Percentiles rank a stretch among this genome's conserved stretches.
Conservation (phyloP, 306 rosid genomes). For the Biancaea sappan region DNA sequence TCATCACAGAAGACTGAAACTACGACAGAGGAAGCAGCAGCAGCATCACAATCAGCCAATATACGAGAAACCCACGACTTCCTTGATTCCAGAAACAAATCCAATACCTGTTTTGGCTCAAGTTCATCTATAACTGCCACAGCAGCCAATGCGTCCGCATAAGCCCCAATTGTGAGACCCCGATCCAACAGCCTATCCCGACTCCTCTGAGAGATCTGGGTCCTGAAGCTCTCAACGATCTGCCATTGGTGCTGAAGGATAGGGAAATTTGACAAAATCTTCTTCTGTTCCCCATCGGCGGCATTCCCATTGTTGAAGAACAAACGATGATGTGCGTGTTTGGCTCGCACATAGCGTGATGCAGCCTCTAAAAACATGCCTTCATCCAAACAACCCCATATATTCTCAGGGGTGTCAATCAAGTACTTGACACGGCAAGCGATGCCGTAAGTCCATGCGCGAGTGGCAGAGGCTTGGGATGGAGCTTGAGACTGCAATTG, state of each 20-base stretch:
- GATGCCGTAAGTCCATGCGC: constrained; percentile 62
- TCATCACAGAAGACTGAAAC: constrained; percentile 81
- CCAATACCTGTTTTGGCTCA: constrained; percentile 61
- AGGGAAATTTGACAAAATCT: constrained; percentile 69
- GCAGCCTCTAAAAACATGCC: constrained; percentile 95
- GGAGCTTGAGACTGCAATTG: constrained; percentile 43
- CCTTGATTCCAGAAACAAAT: constrained; percentile 79
- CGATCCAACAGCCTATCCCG: constrained; percentile 80
- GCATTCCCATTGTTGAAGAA: constrained; percentile 17
- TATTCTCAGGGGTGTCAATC: constrained; percentile 89
- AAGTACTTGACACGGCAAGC: constrained; percentile 96
- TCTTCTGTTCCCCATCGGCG: constrained; percentile 40
- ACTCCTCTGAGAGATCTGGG: constrained; percentile 94
- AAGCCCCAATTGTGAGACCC: constrained; percentile 59
- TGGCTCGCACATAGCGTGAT: constrained; percentile 76
- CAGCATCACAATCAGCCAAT: constrained; percentile 44
- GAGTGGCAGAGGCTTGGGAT: constrained; percentile 6
- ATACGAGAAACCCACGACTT: constrained; percentile 74
- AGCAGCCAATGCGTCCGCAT: constrained; percentile 89
- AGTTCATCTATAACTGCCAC: constrained; percentile 80
- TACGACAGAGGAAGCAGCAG: constrained; percentile 48
- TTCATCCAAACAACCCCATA: constrained; percentile 97
- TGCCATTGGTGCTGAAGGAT: constrained; percentile 98
- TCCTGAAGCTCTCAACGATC: constrained; percentile 87
- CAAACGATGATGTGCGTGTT: constrained; percentile 61